phyloP scores from a whole-genome alignment of 805 yeast genomes.

The Kuraishia cidri region DNA sequence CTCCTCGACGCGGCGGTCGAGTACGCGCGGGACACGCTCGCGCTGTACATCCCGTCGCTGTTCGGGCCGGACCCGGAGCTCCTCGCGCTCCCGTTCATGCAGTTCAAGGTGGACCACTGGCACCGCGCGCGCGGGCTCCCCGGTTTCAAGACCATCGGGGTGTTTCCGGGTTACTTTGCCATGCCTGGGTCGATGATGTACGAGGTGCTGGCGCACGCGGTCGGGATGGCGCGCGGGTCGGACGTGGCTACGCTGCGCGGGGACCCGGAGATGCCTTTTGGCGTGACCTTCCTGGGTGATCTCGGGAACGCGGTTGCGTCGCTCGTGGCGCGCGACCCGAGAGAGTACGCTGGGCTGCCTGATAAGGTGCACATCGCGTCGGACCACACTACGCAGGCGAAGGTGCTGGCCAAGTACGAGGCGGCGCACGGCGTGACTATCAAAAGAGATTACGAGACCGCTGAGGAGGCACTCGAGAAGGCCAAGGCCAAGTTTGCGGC shows the following conservation, averaged over 20 bases:
- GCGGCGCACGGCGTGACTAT: constrained; percentile 23
- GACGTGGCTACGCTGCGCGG: constrained; percentile 29
- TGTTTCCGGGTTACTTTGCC: constrained; percentile 29
- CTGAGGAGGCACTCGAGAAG: constrained; percentile 20
- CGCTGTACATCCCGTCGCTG: constrained; percentile 50
- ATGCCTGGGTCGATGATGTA: constrained; percentile 23
- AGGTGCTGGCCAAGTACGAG: constrained; percentile 31
- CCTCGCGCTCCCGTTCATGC: constrained; percentile 24
- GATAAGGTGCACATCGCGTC: constrained; percentile 33
- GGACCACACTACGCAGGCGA: constrained; percentile 26
- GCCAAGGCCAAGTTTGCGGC: constrained; percentile 18
- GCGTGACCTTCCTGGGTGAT: neutral
- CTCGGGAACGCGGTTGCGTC: constrained; percentile 34
- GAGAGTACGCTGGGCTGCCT: constrained; percentile 30
- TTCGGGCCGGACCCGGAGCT: constrained; percentile 39
- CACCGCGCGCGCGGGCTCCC: constrained; percentile 24
- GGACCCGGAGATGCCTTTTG: constrained; percentile 20
- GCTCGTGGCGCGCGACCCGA: constrained; percentile 24
- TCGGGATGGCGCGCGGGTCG: constrained; percentile 26
- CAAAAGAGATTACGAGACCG: constrained; percentile 16
- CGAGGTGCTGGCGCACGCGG: constrained; percentile 20
- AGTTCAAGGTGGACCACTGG: constrained; percentile 25
- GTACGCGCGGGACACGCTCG: constrained; percentile 28
- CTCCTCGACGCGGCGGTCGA: constrained; percentile 29
- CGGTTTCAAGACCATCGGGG: constrained; percentile 40